Evolutionary conservation across 1,284 basidiomycete species (phyloP).

Genomic region (Ganoderma resinaceum): DNA sequence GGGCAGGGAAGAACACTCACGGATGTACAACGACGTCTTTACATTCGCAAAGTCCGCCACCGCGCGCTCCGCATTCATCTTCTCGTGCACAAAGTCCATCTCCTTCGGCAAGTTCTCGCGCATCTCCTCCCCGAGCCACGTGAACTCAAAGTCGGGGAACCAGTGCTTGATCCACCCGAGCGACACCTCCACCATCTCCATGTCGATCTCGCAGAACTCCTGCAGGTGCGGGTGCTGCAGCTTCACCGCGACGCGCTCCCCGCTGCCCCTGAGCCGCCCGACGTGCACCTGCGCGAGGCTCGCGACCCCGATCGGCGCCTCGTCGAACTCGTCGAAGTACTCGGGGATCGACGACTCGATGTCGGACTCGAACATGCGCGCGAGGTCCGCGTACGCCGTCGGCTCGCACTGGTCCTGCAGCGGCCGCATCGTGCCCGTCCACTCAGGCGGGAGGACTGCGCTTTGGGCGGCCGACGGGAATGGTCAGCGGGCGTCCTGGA

Average conservation of each 20-base stretch:
- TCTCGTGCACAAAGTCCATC: constrained; percentile 95
- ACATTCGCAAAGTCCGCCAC: constrained; percentile 76
- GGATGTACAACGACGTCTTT: constrained; percentile 89
- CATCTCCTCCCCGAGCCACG: constrained; percentile 96
- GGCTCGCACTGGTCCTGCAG: constrained; percentile 89
- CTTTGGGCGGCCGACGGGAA: constrained; percentile 21
- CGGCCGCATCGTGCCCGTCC: constrained; percentile 71
- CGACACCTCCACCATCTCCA: constrained; percentile 87
- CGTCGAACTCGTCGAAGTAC: constrained; percentile 86
- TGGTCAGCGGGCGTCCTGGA: background rate
- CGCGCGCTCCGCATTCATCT: constrained; percentile 82
- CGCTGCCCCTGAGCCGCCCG: constrained; percentile 76
- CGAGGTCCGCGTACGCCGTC: constrained; percentile 74
- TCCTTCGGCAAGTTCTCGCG: constrained; percentile 92
- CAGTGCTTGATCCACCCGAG: constrained; percentile 88
- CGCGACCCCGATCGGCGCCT: constrained; percentile 92
- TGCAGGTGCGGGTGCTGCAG: constrained; percentile 95
- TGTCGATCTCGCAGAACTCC: constrained; percentile 89
- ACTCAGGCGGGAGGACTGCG: constrained; percentile 81
- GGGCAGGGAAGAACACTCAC: constrained; percentile 22
- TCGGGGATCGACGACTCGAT: constrained; percentile 71
- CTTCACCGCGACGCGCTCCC: constrained; percentile 91
- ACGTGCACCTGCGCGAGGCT: constrained; percentile 96
- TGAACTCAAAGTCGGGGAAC: constrained; percentile 92
- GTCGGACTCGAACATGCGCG: constrained; percentile 75